Evolutionary conservation across 805 yeast genomes (phyloP).

Genomic region (Cyberlindnera suaveolens): DNA sequence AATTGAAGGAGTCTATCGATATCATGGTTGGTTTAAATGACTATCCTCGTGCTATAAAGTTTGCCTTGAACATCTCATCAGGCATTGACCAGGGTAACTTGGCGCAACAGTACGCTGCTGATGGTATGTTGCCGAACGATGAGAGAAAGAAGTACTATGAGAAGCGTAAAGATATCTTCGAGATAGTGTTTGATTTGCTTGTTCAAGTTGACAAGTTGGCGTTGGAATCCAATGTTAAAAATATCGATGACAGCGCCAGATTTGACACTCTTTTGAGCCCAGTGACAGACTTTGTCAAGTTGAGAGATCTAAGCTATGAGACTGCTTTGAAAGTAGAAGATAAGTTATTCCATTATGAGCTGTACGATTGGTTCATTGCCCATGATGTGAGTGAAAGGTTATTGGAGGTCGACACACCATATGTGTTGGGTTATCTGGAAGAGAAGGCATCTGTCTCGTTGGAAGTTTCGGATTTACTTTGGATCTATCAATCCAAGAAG

Average conservation of each 20-base stretch:
- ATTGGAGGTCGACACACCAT: constrained; percentile 77
- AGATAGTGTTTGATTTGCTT: constrained; percentile 68
- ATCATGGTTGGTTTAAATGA: constrained; percentile 74
- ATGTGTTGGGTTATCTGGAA: constrained; percentile 67
- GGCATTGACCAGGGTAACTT: constrained; percentile 57
- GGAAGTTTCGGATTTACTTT: constrained; percentile 72
- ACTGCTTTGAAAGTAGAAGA: constrained; percentile 71
- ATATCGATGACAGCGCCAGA: constrained; percentile 6
- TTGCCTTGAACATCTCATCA: constrained; percentile 69
- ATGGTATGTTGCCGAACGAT: constrained; percentile 43
- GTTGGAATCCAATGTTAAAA: constrained; percentile 28
- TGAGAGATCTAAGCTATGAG: constrained; percentile 68
- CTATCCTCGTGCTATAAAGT: constrained; percentile 80
- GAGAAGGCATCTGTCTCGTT: constrained; percentile 59
- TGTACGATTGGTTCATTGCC: constrained; percentile 86
- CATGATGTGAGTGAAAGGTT: constrained; percentile 75
- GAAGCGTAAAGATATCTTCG: constrained; percentile 56
- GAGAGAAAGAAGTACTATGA: constrained; percentile 44
- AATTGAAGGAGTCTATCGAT: constrained; percentile 71
- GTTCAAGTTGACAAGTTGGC: constrained; percentile 65
- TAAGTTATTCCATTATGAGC: constrained; percentile 81
- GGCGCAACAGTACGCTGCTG: constrained; percentile 51
- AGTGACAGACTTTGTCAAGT: constrained; percentile 33
- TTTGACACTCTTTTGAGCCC: constrained; percentile 10
- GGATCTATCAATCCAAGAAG: constrained; percentile 84